Conservation (phyloP, 495 filamentous ascomycete genomes). For the Penicillium lividum region DNA sequence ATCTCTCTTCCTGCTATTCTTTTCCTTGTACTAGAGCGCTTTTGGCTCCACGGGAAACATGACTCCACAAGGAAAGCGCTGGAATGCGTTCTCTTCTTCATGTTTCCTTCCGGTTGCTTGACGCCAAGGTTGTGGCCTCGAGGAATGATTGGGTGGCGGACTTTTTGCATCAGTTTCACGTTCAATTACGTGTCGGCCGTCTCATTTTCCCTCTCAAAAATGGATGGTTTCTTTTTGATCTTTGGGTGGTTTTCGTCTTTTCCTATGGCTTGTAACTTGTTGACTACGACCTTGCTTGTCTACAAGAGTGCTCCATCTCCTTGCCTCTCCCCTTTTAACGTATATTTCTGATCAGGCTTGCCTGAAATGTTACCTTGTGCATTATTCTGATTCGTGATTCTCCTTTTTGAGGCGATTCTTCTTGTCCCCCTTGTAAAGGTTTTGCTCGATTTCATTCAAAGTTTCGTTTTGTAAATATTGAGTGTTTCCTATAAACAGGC, state of each 20-base stretch:
- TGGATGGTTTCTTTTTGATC: conserved; percentile 12
- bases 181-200: neutral
- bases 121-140: conserved; percentile 3
- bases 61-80: conserved; percentile 2
- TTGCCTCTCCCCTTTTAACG: conserved; percentile 17
- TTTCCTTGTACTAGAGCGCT: conserved; percentile 39
- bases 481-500: neutral
- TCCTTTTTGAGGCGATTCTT: neutral
- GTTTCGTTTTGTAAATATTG: neutral
- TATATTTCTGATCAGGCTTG: conserved; percentile 34
- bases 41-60: conserved; percentile 13
- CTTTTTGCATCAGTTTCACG: conserved; percentile 6
- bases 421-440: neutral
- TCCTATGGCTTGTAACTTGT: conserved; percentile 6
- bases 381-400: conserved; percentile 9
- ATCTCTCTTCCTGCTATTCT: conserved; percentile 35
- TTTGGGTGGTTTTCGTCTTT: conserved; percentile 16
- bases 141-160: conserved; percentile 1
- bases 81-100: conserved; percentile 3
- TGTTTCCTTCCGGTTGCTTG: conserved; percentile 6
- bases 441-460: neutral
- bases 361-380: conserved; percentile 12
- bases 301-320: neutral
- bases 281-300: conserved; percentile 1
- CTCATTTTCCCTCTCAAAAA: conserved; percentile 18